Evolutionary conservation across 306 rosid genomes (phyloP).

Genomic region (Oxytropis ochrocephala): DNA sequence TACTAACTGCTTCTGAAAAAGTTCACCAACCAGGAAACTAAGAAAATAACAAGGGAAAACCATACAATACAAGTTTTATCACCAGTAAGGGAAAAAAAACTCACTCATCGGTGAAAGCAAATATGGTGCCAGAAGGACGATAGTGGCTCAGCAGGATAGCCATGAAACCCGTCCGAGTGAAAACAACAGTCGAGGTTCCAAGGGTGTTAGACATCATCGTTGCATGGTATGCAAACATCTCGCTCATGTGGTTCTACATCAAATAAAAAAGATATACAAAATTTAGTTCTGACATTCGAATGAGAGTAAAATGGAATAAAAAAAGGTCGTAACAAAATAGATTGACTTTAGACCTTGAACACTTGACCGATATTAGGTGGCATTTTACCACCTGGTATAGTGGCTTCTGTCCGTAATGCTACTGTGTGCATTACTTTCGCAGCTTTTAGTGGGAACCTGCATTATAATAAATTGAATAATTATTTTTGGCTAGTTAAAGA

Average conservation of each 20-base stretch:
- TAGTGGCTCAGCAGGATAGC: constrained; percentile 80
- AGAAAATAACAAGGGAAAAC: not conserved
- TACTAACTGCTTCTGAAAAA: not conserved
- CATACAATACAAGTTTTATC: not conserved
- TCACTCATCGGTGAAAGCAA: constrained; percentile 92
- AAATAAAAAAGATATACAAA: constrained; percentile 3
- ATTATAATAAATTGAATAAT: constrained; percentile 5
- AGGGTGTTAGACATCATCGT: constrained; percentile 98
- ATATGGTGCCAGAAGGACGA: constrained; percentile 87
- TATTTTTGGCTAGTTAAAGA: not conserved
- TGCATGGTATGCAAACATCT: constrained; percentile 99
- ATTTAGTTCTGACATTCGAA: not conserved
- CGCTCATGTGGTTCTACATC: constrained; percentile 92
- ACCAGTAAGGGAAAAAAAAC: constrained; percentile 28
- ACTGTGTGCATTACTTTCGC: constrained; percentile 98
- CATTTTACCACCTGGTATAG: constrained; percentile 65
- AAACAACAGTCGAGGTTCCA: constrained; percentile 90
- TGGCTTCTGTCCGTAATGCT: constrained; percentile 88
- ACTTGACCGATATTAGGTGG: constrained; percentile 87
- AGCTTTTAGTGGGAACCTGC: constrained; percentile 88
- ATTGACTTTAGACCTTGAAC: constrained; percentile 59
- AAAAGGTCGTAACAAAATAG: not conserved
- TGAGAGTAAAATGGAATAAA: not conserved
- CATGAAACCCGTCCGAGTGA: constrained; percentile 94
- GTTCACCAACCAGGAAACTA: not conserved